Evolutionary conservation across 2,329 filamentous ascomycete genomes (phyloP).

Genomic region (Colletotrichum sp.): DNA sequence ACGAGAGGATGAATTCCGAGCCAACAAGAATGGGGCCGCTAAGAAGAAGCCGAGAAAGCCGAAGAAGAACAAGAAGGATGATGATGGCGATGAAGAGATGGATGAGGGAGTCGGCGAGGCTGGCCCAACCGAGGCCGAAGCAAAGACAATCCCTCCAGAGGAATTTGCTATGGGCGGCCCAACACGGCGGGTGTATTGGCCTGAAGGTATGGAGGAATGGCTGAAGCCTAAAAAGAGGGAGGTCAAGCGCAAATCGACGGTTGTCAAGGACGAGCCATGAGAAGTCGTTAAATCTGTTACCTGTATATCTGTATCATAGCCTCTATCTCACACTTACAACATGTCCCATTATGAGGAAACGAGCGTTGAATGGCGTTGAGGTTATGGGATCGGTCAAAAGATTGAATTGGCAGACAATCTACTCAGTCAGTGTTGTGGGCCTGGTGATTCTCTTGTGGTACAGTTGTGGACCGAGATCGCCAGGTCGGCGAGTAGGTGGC

Average conservation of each 20-base stretch:
- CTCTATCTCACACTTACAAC: background rate
- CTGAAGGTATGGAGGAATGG: slow-evolving; percentile 88
- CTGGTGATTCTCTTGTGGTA: background rate
- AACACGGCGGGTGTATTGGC: slow-evolving; percentile 87
- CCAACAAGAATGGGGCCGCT: slow-evolving; percentile 43
- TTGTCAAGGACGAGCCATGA: slow-evolving; percentile 28
- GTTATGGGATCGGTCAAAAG: background rate
- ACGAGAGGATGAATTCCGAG: slow-evolving; percentile 75
- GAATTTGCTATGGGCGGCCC: slow-evolving; percentile 88
- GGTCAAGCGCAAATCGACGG: slow-evolving; percentile 56
- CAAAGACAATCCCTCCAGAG: slow-evolving; percentile 60
- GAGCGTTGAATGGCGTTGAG: background rate
- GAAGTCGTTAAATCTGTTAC: background rate
- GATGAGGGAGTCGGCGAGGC: slow-evolving; percentile 43
- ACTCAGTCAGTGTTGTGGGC: background rate
- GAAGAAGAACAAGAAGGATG: slow-evolving; percentile 40
- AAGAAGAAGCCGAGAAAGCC: slow-evolving; percentile 42
- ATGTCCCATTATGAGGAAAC: background rate
- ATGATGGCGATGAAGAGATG: slow-evolving; percentile 32
- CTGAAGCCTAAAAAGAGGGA: slow-evolving; percentile 79
- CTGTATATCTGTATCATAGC: background rate
- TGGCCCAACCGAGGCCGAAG: slow-evolving; percentile 37
- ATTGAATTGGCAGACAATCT: background rate
- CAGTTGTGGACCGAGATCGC: background rate
- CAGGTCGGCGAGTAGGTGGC: background rate